A percentile compares a stretch with the other conserved stretches of the same genome.
These are phyloP conservation scores for Pachysandra terminalis DNA, from an alignment of 164 flowering plant genomes.

Conservation along the genomic window DNA sequence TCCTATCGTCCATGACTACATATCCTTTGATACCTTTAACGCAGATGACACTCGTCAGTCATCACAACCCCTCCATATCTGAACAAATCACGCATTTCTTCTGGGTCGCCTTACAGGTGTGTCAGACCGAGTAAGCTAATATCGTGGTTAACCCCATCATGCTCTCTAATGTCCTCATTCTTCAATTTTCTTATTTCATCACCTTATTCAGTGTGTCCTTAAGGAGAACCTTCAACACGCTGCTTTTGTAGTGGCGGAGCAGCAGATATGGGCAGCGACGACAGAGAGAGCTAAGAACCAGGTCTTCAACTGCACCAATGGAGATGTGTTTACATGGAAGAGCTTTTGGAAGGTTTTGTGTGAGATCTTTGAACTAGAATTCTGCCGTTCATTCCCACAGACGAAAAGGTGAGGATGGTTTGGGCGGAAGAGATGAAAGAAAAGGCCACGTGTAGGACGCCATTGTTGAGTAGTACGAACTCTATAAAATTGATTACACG, in stretches of 20 bases:
- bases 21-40: constrained; percentile 25
- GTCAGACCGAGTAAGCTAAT: constrained; percentile 19
- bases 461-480: constrained; percentile 20
- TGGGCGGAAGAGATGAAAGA: constrained; percentile 14
- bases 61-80: constrained; percentile 15
- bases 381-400: neutral
- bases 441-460: constrained; percentile 19
- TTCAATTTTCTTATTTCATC: constrained; percentile 16
- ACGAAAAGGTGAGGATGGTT: neutral
- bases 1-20: constrained; percentile 21
- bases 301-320: constrained; percentile 33
- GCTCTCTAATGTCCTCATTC: constrained; percentile 36
- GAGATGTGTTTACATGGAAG: constrained; percentile 36
- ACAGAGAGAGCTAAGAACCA: constrained; percentile 27
- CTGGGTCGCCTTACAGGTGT: constrained; percentile 28
- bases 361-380: constrained; percentile 11
- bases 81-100: constrained; percentile 33
- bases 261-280: constrained; percentile 34
- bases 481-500: constrained; percentile 13
- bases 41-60: constrained; percentile 17
- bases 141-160: constrained; percentile 18
- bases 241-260: constrained; percentile 31
- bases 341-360: constrained; percentile 9
- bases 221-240: constrained; percentile 11
- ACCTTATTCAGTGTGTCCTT: constrained; percentile 30